phyloP scores from a whole-genome alignment of 106 monocot species.

The Allium cepa region DNA sequence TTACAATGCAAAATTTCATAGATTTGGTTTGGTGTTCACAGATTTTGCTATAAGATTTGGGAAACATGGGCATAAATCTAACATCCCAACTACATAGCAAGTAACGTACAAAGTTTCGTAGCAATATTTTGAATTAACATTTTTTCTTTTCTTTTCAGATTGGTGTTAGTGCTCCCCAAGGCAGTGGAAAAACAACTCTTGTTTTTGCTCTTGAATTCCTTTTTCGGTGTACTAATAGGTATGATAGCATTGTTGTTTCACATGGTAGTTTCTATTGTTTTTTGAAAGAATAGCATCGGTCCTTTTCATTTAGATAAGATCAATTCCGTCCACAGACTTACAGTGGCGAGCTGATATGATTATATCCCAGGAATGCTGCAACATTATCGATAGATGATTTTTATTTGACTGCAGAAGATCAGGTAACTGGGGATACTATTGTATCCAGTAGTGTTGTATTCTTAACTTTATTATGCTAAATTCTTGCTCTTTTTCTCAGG shows the following conservation, averaged over 20 bases:
- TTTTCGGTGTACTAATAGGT: slow-evolving; percentile 66
- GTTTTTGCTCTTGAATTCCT: slow-evolving; percentile 89
- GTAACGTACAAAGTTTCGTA: no score
- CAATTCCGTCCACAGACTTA: slow-evolving; percentile 9
- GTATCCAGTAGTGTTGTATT: not conserved
- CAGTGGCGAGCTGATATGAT: slow-evolving; percentile 6
- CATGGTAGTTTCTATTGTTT: not conserved
- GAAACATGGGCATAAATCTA: no score
- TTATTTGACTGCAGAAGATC: slow-evolving; percentile 87
- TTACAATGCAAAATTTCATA: no score
- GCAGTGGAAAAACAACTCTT: slow-evolving; percentile 95
- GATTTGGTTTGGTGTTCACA: no score
- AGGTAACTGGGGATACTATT: slow-evolving; percentile 34
- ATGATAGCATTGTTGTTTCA: not conserved
- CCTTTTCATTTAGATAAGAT: slow-evolving; percentile 11
- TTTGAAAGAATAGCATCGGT: slow-evolving; percentile 1
- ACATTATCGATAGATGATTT: slow-evolving; percentile 98
- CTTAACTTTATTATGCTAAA: slow-evolving; percentile 2
- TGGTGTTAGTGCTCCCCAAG: slow-evolving; percentile 98
- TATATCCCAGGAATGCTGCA: slow-evolving; percentile 64
- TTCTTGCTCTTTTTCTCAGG: slow-evolving; percentile 25
- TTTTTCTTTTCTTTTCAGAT: slow-evolving; percentile 35
- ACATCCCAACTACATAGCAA: no score
- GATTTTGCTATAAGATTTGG: no score
- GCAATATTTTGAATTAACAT: no score